Evolutionary conservation across 169 alveolate genomes (phyloP), one percentile per base, ranked within the genome.

Genomic region (Cryptosporidium ryanae): DNA sequence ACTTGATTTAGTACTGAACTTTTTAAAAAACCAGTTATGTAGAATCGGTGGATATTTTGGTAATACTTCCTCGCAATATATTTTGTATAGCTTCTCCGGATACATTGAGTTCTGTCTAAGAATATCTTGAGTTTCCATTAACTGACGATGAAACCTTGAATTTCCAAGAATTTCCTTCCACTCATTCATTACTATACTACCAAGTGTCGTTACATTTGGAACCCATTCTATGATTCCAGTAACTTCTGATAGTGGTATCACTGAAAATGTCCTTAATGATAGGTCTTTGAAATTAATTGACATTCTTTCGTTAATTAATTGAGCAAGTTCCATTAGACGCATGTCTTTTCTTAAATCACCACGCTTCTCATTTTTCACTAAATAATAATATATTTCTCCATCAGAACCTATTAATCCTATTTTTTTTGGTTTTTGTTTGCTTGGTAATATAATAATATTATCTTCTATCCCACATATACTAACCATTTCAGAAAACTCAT

Each of bases 211-310:
- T 27, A 95, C 93, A 71, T 93, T 94, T 7, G 96, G 96, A n/a
- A 97, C 98, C 98, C 98, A 97, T 29, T 98, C 98, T 2, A 96
- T 93, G 13, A 96, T 82, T 48, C 98, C 99, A 23, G 98, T 92
- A 70, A 95, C 96, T 68, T 94, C 96, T 17, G 97, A 92, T 25
- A 97, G 90, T 21, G 98, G 97, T 2, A 94, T 93, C 10, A 96
- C 97, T 18, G 96, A 92, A 82, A 94, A 97, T 67, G 91, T 82
- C 23, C 70, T 44, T 50, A 95, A 93, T 57, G 44, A 25, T 44
- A 76, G 59, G 23, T 61, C 87, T 25, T 17, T 46, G 38, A 38
- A 59, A 12, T 76, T 57, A 2, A 55, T 76, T 8, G 87, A 59
- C 87, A 76, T 57, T 44, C 87, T 52, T 55, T 76, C 76, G 38